Conservation (phyloP, 1,284 basidiomycete species). For the Tausonia pullulans region DNA sequence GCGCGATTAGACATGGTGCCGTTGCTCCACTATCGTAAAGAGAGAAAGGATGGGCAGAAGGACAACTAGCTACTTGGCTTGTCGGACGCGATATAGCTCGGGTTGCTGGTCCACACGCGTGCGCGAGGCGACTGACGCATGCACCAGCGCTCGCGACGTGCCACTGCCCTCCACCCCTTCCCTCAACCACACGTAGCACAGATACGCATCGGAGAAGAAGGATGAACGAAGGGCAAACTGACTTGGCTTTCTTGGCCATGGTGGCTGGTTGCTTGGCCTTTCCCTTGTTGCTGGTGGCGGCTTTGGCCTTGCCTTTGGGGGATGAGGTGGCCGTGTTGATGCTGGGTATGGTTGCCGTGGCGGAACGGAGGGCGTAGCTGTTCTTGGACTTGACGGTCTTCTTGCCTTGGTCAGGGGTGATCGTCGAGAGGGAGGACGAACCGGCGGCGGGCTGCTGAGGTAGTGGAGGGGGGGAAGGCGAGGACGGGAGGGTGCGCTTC, state of each 20-base stretch:
- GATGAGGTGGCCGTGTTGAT: background rate
- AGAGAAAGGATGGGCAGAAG: background rate
- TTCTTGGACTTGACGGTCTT: constrained; percentile 2
- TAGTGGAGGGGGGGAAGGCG: constrained; percentile 8
- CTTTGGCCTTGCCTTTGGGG: constrained; percentile 3
- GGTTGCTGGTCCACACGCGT: background rate
- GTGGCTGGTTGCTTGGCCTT: background rate
- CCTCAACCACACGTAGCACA: background rate
- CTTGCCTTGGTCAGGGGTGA: background rate
- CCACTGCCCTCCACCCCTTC: background rate
- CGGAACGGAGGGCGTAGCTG: constrained; percentile 6
- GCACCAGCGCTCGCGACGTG: too few species aligned
- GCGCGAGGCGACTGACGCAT: too few species aligned
- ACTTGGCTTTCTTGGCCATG: constrained; percentile 15
- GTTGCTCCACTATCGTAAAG: too few species aligned
- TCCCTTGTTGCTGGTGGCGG: background rate
- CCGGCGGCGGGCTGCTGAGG: background rate
- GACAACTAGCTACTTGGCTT: background rate
- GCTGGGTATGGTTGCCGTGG: constrained; percentile 1
- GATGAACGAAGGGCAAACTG: background rate
- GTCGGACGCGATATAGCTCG: background rate
- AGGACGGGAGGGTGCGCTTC: constrained; percentile 10
- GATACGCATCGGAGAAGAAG: background rate
- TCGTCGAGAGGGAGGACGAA: background rate
- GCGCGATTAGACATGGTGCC: too few species aligned